phyloP scores from a whole-genome alignment of 495 filamentous ascomycete genomes.

The Penicillium canariense region DNA sequence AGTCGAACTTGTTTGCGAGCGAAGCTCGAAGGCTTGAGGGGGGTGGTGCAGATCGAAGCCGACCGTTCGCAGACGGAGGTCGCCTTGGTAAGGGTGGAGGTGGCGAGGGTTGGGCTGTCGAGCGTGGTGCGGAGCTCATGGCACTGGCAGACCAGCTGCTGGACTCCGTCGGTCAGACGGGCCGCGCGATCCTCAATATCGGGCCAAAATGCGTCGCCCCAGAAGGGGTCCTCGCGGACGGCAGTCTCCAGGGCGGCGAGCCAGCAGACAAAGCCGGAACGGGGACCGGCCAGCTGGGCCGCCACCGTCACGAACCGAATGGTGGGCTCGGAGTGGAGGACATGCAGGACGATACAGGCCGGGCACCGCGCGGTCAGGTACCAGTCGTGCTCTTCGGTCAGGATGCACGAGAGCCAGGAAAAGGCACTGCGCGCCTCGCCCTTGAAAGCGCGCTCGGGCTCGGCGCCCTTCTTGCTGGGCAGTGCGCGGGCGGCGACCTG shows the following conservation, averaged over 20 bases:
- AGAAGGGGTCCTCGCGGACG: constrained; percentile 54
- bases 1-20: constrained; percentile 33
- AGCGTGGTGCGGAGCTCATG: constrained; percentile 41
- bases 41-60: constrained; percentile 21
- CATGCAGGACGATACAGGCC: constrained; percentile 53
- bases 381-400: constrained; percentile 58
- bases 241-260: constrained; percentile 51
- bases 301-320: constrained; percentile 58
- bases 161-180: constrained; percentile 50
- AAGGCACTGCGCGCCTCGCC: constrained; percentile 59
- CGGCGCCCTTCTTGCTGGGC: constrained; percentile 44
- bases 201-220: constrained; percentile 55
- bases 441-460: constrained; percentile 58
- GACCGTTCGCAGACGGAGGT: constrained; percentile 18
- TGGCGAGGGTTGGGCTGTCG: constrained; percentile 25
- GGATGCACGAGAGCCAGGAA: constrained; percentile 59
- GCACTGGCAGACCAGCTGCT: constrained; percentile 55
- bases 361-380: constrained; percentile 57
- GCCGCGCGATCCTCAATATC: constrained; percentile 52
- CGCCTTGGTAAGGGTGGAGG: constrained; percentile 21
- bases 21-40: constrained; percentile 32
- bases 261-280: constrained; percentile 55
- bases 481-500: constrained; percentile 48
- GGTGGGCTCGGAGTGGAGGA: constrained; percentile 56
- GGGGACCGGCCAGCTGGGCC: constrained; percentile 47